Conservation (phyloP, 768 basidiomycete species). For the Pleurotus platypus region DNA sequence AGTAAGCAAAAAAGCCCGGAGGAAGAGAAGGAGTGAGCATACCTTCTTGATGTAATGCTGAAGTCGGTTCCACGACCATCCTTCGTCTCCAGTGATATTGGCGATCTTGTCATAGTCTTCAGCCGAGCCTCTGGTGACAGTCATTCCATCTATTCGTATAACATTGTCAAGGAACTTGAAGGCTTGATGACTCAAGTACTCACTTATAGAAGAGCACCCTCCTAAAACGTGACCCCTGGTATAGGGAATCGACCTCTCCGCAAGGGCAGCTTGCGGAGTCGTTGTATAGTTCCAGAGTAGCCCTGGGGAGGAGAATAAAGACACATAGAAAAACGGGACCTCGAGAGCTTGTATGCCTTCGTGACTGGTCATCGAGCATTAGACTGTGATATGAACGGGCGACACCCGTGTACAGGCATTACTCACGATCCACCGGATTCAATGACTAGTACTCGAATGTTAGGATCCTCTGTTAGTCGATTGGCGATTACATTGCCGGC, state of each 20-base stretch:
- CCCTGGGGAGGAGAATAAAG: neutral
- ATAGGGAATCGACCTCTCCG: neutral
- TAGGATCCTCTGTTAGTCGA: conserved; percentile 5
- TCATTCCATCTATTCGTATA: conserved; percentile 16
- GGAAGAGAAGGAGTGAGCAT: neutral
- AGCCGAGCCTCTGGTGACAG: conserved; percentile 23
- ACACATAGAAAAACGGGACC: neutral
- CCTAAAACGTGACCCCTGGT: conserved; percentile 13
- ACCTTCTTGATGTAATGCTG: conserved; percentile 24
- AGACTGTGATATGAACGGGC: neutral
- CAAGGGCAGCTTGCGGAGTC: conserved; percentile 12
- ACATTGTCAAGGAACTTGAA: neutral
- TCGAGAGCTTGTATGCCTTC: conserved; percentile 7
- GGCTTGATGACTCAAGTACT: neutral
- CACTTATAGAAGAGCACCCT: conserved; percentile 15
- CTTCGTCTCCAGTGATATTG: conserved; percentile 21
- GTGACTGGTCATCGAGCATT: conserved; percentile 4
- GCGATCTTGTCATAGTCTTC: conserved; percentile 28
- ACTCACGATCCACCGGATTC: conserved; percentile 19
- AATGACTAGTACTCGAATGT: conserved; percentile 19
- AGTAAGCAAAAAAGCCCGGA: neutral
- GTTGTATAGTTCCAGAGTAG: conserved; percentile 20
- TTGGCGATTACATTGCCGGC: conserved; percentile 17
- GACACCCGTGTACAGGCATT: neutral
- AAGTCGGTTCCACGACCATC: conserved; percentile 29